Base-by-base conservation (phyloP, 164 flowering plant species). In the Vitis rotundifolia region DNA sequence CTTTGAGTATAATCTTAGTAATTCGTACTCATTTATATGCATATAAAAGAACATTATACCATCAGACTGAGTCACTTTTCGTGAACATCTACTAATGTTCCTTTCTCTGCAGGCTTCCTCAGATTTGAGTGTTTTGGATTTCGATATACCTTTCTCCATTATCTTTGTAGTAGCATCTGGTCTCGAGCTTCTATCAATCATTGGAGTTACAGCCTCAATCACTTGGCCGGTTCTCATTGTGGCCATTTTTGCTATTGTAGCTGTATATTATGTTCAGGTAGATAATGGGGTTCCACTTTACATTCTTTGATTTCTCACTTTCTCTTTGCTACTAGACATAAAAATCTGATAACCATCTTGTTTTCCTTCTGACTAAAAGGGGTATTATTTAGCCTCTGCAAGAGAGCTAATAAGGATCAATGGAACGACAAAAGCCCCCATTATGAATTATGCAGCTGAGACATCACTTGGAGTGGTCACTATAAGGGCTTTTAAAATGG, bases 151-250 rank as follows among this genome's bases (percentile, higher is more conserved):
- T 49, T 87, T 81, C 59, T 51, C 88, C 49, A 59, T 76, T 6
- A 68, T 70, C 49, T 89, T 83, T 71, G 84, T 83, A 8, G 11
- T 81, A 13, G 77, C 88, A 29, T 63, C 78, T 59, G 60, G 14
- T 7, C 22, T 73, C 9, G 97, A 91, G 51, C 60, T 88, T 16
- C 0, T 89, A 9, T 53, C 73, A 60, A 79, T 69, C 47, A 76
- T 89, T 44, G 71, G 66, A 29, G 70, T 94, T 16, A 84, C 90
- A 91, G 88, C 93, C 37, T 81, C 85, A 3, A 90, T 94, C 26
- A 94, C 97, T 64, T 94, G 98, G 98, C 89, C 80, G 78, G 92
- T 94, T 68, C 87, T 94, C 54, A 64, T 92, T 63, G 93, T 92
- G 26, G 94, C 84, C 22, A 67, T 82, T 72, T 68, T 84, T 9